Base-by-base conservation (phyloP, 495 filamentous ascomycete genomes). In the Terfezia boudieri region DNA sequence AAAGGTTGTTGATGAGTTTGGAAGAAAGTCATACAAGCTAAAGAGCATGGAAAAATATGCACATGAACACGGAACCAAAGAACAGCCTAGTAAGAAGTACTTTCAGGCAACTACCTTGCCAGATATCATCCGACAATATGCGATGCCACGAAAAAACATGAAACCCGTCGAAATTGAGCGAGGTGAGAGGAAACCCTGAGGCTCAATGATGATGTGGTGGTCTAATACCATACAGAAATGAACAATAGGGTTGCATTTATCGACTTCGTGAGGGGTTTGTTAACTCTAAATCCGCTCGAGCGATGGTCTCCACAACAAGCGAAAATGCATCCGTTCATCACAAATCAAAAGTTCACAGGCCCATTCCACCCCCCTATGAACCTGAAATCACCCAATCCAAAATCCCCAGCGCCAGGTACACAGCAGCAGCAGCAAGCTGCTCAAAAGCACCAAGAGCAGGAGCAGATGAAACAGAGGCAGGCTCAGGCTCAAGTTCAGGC, bases 11-110 rank as follows among this genome's bases (percentile, higher is more conserved):
- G 92, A 99, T 60, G 82, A 86, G 57, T 99, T 82, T 64, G 88
- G 88, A 20, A 74, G 92, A 56, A 80, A 86, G 60, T 84, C 78
- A 14, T 95, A 94, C 65, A 80, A 88, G 46, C 71, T 99, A 17
- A 99, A 99, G 72, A 84, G 81, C 55, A 86, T 99, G 81, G 92
- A 99, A 65, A 84, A 93, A 61, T 99, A 95, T 63, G 90, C 90
- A 10, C 71, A 88, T 49, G 92, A 99, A 66, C 89, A 93, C 61
- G 80, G 81, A 55, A 88, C 86, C 11, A 96, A 99, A 67, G 92
- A 99, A 66, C 90, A 95, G 67, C 92, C 92, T 46, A 96, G 92
- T 75, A 99, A 99, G 75, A 96, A 95, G 68, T 99, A 99, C 67
- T 99, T 99, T 71, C 79, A 83, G 60, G 86, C 88, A 3, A 94